phyloP scores from a whole-genome alignment of 768 basidiomycete genomes.

The Panus rudis region DNA sequence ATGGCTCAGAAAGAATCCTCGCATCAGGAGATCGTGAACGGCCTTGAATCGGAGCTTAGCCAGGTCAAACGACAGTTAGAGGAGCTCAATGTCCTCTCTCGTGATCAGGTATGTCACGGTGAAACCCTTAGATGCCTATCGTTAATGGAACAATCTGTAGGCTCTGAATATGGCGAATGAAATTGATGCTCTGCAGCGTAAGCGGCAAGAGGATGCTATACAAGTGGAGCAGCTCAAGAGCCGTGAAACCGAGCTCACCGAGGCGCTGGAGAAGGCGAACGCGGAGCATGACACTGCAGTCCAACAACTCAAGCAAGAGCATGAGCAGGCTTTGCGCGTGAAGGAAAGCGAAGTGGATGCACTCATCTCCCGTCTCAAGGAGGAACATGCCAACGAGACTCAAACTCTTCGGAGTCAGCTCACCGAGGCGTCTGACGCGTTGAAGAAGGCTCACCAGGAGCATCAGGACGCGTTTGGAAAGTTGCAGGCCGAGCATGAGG shows the following conservation, averaged over 20 bases:
- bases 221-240: constrained; percentile 47
- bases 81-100: constrained; percentile 70
- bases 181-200: constrained; percentile 63
- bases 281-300: constrained; percentile 42
- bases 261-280: constrained; percentile 42
- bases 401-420: constrained; percentile 22
- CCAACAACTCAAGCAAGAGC: constrained; percentile 38
- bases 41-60: constrained; percentile 57
- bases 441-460: constrained; percentile 37
- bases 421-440: constrained; percentile 21
- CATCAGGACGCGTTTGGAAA: constrained; percentile 57
- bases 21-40: constrained; percentile 76
- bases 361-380: constrained; percentile 39
- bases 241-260: constrained; percentile 49
- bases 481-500: constrained; percentile 34
- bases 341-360: constrained; percentile 37
- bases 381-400: constrained; percentile 22
- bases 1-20: constrained; percentile 97
- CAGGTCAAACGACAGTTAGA: constrained; percentile 76
- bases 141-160: constrained; percentile 27
- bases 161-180: constrained; percentile 84
- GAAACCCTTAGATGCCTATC: neutral
- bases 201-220: constrained; percentile 46
- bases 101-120: constrained; percentile 67
- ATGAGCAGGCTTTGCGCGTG: constrained; percentile 35